These are phyloP conservation scores for Ceratocystis ficicola DNA, from an alignment of 2,329 filamentous ascomycete species.

Conservation along the genomic window DNA sequence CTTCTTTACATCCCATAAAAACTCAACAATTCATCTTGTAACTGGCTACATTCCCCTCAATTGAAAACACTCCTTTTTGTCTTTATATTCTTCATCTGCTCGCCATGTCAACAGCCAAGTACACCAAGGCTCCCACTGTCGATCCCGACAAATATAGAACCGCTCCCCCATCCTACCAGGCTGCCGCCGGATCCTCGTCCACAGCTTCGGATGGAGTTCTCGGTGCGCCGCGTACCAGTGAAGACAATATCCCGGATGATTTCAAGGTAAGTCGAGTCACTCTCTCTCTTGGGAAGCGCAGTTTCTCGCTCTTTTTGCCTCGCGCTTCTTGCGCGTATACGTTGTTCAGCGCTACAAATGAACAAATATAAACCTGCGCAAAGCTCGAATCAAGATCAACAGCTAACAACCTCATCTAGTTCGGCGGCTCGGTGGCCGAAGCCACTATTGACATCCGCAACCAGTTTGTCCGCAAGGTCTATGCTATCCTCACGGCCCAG, in stretches of 20 bases:
- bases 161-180: slow-evolving; percentile 69
- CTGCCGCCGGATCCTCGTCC: slow-evolving; percentile 38
- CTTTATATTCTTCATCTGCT: not conserved
- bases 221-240: slow-evolving; percentile 59
- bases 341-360: not conserved
- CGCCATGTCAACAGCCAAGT: slow-evolving; percentile 66
- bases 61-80: not conserved
- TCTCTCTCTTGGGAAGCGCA: not conserved
- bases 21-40: not conserved
- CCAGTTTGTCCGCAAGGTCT: slow-evolving; percentile 95
- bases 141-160: slow-evolving; percentile 75
- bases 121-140: slow-evolving; percentile 68
- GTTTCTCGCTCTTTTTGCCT: not conserved
- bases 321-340: not conserved
- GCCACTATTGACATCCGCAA: slow-evolving; percentile 91
- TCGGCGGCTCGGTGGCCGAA: slow-evolving; percentile 85
- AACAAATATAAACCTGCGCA: not conserved
- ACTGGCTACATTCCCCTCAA: not conserved
- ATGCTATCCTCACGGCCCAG: slow-evolving; percentile 93
- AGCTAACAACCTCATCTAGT: slow-evolving; percentile 39
- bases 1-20: not conserved
- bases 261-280: slow-evolving; percentile 57
- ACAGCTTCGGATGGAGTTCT: slow-evolving; percentile 45
- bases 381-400: not conserved
- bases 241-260: slow-evolving; percentile 90